Conservation (phyloP, 2,329 filamentous ascomycete species). For the Penicillium fuscoglaucum region DNA sequence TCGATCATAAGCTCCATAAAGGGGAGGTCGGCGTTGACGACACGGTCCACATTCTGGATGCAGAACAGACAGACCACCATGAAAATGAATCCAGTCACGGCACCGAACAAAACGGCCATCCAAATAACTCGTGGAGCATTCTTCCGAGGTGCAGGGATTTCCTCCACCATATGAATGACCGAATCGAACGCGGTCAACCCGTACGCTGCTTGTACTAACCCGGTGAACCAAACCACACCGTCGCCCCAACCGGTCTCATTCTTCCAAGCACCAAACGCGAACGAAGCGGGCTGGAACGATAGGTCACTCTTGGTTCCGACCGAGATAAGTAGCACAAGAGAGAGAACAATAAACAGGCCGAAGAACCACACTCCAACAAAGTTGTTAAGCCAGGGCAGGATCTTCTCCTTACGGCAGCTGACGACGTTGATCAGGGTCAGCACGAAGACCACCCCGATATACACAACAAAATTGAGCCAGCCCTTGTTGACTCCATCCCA, state of each 20-base stretch:
- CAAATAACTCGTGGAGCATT: conserved; percentile 56
- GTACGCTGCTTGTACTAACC: conserved; percentile 59
- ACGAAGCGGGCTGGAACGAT: conserved; percentile 51
- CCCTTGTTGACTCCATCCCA: conserved; percentile 50
- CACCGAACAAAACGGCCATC: conserved; percentile 53
- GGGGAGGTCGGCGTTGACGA: conserved; percentile 47
- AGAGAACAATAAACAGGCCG: conserved; percentile 54
- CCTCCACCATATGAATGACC: conserved; percentile 60
- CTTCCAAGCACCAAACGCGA: conserved; percentile 56
- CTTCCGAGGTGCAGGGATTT: conserved; percentile 54
- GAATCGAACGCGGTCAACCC: conserved; percentile 60
- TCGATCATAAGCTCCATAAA: conserved; percentile 53
- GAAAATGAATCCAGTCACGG: conserved; percentile 53
- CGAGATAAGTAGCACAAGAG: conserved; percentile 53
- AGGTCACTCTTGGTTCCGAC: conserved; percentile 51
- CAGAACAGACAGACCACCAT: conserved; percentile 55
- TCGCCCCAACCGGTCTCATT: conserved; percentile 56
- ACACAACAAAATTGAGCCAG: conserved; percentile 59
- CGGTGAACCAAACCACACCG: conserved; percentile 60
- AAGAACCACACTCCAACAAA: conserved; percentile 57
- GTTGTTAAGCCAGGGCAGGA: conserved; percentile 57
- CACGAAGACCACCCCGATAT: conserved; percentile 50
- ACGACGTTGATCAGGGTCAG: conserved; percentile 55
- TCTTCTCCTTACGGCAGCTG: conserved; percentile 52
- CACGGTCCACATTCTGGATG: conserved; percentile 48